Evolutionary conservation across 2,329 filamentous ascomycete species (phyloP), one percentile per base, ranked within the genome.

Genomic region (Zymoseptoria passerinii): DNA sequence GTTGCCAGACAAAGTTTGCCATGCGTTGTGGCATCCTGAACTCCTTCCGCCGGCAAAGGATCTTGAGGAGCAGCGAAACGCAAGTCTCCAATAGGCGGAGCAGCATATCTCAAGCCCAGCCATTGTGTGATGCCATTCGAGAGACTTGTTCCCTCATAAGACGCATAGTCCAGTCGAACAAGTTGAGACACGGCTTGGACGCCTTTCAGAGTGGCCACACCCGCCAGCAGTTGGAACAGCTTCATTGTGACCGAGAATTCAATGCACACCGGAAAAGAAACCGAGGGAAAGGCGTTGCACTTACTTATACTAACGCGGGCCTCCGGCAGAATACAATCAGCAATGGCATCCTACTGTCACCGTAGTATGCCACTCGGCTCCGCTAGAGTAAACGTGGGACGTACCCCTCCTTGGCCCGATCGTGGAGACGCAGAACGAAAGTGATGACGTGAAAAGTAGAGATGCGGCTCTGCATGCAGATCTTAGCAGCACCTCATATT

Each of bases 61-160:
- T 89, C 84, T 65, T 80, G 75, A 0, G 89, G 87, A 10, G 84
- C 83, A 55, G 79, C 76, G 68, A 91, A 92, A 19, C 89, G 80
- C 60, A 89, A 69, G 5, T 81, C 66, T 1, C 84, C 86, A 1
- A 87, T 58, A 0, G 89, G 89, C 13, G 88, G 77, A 4, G 86
- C 84, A 1, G 88, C 89, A 74, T 84, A 94, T 50, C 87, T 82
- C 62, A 94, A 83, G 1, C 88, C 89, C 7, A 89, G 78, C 87
- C 87, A 92, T 70, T 86, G 80, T 2, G 81, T 83, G 52, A 90
- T 75, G 1, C 84, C 86, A 64, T 82, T 81, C 0, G 72, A 64
- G 1, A 80, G 74, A 1, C 76, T 68, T 3, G 75, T 72, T 8
- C 89, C 89, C 53, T 78, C 72, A 67, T 91, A 90, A 27, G 77